A percentile compares a stretch with the other conserved stretches of the same genome.
Conservation (phyloP, 345 rosid species). For the Theobroma cacao region DNA sequence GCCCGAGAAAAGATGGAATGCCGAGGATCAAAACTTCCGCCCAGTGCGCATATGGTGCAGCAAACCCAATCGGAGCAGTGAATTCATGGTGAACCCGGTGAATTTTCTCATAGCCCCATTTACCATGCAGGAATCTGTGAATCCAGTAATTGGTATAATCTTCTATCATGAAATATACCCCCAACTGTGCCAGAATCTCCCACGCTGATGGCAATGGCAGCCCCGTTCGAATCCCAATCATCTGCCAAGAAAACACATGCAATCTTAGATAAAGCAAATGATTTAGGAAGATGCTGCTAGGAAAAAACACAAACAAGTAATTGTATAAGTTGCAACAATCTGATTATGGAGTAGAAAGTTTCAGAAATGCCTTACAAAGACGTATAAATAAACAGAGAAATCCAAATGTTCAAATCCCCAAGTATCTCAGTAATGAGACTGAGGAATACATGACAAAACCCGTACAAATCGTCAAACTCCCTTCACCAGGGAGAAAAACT, state of each 20-base stretch:
- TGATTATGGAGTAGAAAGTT: background rate
- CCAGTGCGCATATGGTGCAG: conserved; percentile 97
- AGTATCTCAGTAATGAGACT: background rate
- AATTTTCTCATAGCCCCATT: conserved; percentile 94
- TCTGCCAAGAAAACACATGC: conserved; percentile 35
- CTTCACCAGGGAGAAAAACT: background rate
- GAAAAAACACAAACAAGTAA: background rate
- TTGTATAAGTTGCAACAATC: background rate
- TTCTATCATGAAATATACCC: conserved; percentile 77
- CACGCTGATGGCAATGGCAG: conserved; percentile 73
- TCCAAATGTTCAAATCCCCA: background rate
- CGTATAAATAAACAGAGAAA: background rate
- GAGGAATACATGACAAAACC: background rate
- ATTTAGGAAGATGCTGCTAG: background rate
- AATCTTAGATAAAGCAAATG: background rate
- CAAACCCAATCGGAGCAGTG: conserved; percentile 76
- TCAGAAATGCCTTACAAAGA: background rate
- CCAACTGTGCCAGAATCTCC: conserved; percentile 66
- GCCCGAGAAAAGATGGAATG: conserved; percentile 89
- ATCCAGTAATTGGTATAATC: conserved; percentile 91
- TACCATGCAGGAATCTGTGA: conserved; percentile 75
- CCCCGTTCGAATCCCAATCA: conserved; percentile 64
- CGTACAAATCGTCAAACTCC: background rate
- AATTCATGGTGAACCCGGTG: conserved; percentile 89
- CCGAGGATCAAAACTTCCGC: conserved; percentile 84